phyloP scores from a whole-genome alignment of 495 filamentous ascomycete species.

The Talaromyces nanjingensis region DNA sequence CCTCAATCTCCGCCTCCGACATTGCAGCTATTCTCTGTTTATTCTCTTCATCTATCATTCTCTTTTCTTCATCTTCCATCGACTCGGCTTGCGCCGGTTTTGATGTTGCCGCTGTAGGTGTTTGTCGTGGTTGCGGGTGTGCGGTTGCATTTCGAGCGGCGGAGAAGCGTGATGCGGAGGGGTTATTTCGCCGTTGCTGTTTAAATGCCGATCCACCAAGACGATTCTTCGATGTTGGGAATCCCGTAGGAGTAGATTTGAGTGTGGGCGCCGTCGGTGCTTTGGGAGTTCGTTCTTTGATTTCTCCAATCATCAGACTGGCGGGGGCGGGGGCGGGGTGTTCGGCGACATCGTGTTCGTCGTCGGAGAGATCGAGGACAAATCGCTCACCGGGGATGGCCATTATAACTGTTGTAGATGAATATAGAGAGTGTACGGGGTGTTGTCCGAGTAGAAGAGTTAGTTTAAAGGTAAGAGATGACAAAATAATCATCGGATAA shows the following conservation, averaged over 20 bases:
- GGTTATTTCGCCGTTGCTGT: conserved; percentile 36
- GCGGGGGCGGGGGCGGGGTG: conserved; percentile 5
- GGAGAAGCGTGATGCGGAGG: background rate
- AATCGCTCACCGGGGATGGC: conserved; percentile 56
- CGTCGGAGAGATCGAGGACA: conserved; percentile 43
- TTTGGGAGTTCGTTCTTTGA: conserved; percentile 62
- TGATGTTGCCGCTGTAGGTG: background rate
- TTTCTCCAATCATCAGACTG: conserved; percentile 57
- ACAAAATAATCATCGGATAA: conserved; percentile 21
- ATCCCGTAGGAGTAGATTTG: conserved; percentile 59
- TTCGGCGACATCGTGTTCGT: conserved; percentile 22
- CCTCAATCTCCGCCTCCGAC: conserved; percentile 73
- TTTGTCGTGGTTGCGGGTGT: background rate
- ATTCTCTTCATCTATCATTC: conserved; percentile 76
- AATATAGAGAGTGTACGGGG: background rate
- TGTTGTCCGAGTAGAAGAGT: background rate
- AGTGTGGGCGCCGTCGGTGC: conserved; percentile 52
- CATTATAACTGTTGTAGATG: conserved; percentile 31
- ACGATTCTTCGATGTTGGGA: conserved; percentile 80
- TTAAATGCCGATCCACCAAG: conserved; percentile 69
- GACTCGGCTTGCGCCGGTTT: conserved; percentile 7
- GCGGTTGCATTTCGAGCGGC: background rate
- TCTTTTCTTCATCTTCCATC: conserved; percentile 49
- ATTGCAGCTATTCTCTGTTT: conserved; percentile 64
- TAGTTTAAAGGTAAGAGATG: background rate